phyloP scores from a whole-genome alignment of 345 rosid species.

The Eucalyptus regnans region DNA sequence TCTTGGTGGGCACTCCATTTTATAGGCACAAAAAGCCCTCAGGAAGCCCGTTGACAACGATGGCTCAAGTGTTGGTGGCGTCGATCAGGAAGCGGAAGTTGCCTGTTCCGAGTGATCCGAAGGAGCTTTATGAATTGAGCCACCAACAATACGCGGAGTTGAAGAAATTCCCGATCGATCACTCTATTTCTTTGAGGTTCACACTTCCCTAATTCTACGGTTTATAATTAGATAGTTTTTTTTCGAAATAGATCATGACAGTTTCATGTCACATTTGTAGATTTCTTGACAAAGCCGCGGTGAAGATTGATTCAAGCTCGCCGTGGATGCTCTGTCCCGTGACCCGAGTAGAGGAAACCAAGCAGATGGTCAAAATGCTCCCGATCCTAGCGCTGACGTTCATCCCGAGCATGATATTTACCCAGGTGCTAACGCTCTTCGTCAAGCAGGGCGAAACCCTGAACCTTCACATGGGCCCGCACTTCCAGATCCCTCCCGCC shows the following conservation, averaged over 20 bases:
- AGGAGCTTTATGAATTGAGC: slow-evolving; percentile 34
- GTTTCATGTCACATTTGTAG: background rate
- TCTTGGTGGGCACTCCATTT: slow-evolving; percentile 27
- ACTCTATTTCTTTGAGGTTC: slow-evolving; percentile 32
- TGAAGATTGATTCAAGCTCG: slow-evolving; percentile 11
- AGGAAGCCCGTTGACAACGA: slow-evolving; percentile 38
- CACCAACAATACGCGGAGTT: slow-evolving; percentile 13
- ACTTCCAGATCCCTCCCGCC: slow-evolving; percentile 63
- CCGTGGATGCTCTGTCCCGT: slow-evolving; percentile 45
- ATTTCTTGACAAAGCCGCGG: slow-evolving; percentile 50
- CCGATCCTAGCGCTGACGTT: slow-evolving; percentile 25
- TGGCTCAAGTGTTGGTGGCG: slow-evolving; percentile 34
- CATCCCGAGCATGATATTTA: slow-evolving; percentile 37
- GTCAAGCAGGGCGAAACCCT: slow-evolving; percentile 60
- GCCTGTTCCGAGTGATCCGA: slow-evolving; percentile 20
- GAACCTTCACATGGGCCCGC: slow-evolving; percentile 31
- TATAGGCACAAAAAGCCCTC: slow-evolving; percentile 38
- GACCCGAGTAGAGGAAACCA: slow-evolving; percentile 60
- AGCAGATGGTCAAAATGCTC: slow-evolving; percentile 54
- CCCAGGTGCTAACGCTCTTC: slow-evolving; percentile 42
- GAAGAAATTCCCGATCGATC: slow-evolving; percentile 18
- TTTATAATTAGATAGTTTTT: background rate
- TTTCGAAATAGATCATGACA: background rate
- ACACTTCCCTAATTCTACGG: background rate
- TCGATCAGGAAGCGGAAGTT: slow-evolving; percentile 30